A percentile compares a stretch with the other conserved stretches of the same genome.
Evolutionary conservation across 2,329 filamentous ascomycete genomes (phyloP).

Genomic region (Cladophialophora exuberans): DNA sequence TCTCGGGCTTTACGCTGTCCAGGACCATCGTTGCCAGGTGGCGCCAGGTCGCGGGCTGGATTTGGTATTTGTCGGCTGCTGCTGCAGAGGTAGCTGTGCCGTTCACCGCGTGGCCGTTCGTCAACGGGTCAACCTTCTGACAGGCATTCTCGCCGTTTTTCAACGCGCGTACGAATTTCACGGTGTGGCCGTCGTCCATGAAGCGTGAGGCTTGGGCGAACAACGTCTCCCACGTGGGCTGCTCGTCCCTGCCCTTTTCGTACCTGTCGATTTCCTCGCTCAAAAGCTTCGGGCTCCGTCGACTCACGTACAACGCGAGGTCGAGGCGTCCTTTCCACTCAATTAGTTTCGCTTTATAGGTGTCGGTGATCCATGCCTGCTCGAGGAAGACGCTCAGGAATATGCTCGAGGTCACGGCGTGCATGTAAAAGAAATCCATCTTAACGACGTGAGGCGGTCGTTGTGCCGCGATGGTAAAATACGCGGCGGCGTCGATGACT

Average conservation of each 20-base stretch:
- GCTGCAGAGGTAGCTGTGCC: background rate
- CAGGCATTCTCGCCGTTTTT: slow-evolving; percentile 4
- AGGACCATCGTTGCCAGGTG: slow-evolving; percentile 8
- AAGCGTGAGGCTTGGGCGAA: background rate
- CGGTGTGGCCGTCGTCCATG: slow-evolving; percentile 10
- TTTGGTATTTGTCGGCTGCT: background rate
- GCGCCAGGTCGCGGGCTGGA: slow-evolving; percentile 7
- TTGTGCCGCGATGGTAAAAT: slow-evolving; percentile 2
- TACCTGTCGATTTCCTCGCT: slow-evolving; percentile 1
- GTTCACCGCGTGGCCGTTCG: background rate
- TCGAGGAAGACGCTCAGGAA: slow-evolving; percentile 5
- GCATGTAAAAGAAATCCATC: slow-evolving; percentile 14
- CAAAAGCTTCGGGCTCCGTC: background rate
- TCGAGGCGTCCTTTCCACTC: slow-evolving; percentile 10
- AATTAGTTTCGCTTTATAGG: background rate
- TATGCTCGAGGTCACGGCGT: slow-evolving; percentile 2
- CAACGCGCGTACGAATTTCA: slow-evolving; percentile 11
- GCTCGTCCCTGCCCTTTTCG: background rate
- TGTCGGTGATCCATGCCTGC: background rate
- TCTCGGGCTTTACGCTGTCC: slow-evolving; percentile 3
- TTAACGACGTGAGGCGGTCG: slow-evolving; percentile 2
- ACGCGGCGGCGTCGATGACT: slow-evolving; percentile 10
- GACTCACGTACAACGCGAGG: slow-evolving; percentile 3
- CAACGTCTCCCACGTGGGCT: background rate
- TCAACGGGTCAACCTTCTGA: background rate